Evolutionary conservation across 1,139 yeast species (phyloP), one percentile per base, ranked within the genome.

Genomic region (Yarrowia galli): DNA sequence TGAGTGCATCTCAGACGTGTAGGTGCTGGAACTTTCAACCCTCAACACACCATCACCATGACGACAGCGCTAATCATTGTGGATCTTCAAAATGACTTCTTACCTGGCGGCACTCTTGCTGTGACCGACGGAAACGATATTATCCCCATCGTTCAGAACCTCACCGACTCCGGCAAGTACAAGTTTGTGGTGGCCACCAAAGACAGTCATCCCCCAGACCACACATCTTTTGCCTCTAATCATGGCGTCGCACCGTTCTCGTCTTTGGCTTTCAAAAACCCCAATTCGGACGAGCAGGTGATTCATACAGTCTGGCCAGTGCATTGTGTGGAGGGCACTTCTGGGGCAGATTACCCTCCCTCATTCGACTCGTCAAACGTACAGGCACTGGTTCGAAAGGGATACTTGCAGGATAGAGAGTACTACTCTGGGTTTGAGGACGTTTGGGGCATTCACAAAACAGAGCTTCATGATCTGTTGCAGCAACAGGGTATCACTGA

Each of bases 381-480:
- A 15, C 71, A 72, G 40, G 64, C 65, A 5, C 76, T 86, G 1
- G 86, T 93, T 7, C 82, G 82, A 69, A 93, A 93, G 77, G 98
- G 98, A 0, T 83, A 81, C 69, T 77, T 88, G 40, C 79, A 79
- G 32, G 93, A 91, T 72, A 78, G 96, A 25, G 98, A 93, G 75
- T 92, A 89, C 76, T 93, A 92, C 75, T 91, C 97, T n/a, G 93
- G 96, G 49, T 92, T 93, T 76, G 81, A 83, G 68, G 98, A 93
- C 76, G 82, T 86, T 36, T 91, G 97, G 96, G 84, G 86, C 28
- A 73, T 85, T 42, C 88, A 89, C 73, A 81, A 85, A 63, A 92
- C 98, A 0, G 95, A 87, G 69, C 79, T 93, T 71, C 81, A 83
- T 67, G 76, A 75, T 0, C 77, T 82, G 51, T 80, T 93, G 71